Evolutionary conservation across 495 filamentous ascomycete genomes (phyloP), one percentile per base, ranked within the genome.

Genomic region (Hyaloscypha variabilis): DNA sequence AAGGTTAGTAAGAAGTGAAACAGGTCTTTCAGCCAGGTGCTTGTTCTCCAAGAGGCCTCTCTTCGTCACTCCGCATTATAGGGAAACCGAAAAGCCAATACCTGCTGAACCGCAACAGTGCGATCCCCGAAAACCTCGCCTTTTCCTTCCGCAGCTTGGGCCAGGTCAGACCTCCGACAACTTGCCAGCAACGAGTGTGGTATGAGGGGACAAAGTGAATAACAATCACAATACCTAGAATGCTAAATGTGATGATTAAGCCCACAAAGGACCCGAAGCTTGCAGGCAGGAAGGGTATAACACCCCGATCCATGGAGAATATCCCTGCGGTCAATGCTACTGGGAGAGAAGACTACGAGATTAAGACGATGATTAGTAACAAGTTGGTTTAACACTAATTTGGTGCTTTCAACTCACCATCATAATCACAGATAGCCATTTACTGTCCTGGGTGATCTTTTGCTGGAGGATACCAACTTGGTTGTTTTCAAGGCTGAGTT

Each of bases 271-370:
- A 51, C 14, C 23, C 49, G 23, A 51, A 51, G 17, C 49, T 51
- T 6, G 49, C 49, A 24, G 49, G 49, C 6, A 51, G 17, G 23
- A 51, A 51, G 49, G 49, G 23, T n/a, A 51, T 51, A 17, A 51
- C 23, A 24, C 19, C 14, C 19, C 23, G 17, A 51, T 51, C 23
- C 49, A 51, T 51, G 23, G 49, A 51, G 23, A 51, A 51, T 51
- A 51, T 51, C 23, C 19, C 49, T n/a, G 49, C 49, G 17, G 49
- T 24, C 17, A 51, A 24, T 24, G 23, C 23, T 51, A 51, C 30
- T 51, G 23, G 49, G 49, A 51, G 49, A 51, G 49, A 51, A 51
- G 49, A 24, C 49, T 51, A 24, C 49, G 49, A 51, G 49, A n/a
- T 51, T 24, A 24, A 51, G 23, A 51, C 4, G 30, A 34, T 34